Evolutionary conservation across 805 yeast genomes (phyloP).

Genomic region (Yamadazyma laniorum): DNA sequence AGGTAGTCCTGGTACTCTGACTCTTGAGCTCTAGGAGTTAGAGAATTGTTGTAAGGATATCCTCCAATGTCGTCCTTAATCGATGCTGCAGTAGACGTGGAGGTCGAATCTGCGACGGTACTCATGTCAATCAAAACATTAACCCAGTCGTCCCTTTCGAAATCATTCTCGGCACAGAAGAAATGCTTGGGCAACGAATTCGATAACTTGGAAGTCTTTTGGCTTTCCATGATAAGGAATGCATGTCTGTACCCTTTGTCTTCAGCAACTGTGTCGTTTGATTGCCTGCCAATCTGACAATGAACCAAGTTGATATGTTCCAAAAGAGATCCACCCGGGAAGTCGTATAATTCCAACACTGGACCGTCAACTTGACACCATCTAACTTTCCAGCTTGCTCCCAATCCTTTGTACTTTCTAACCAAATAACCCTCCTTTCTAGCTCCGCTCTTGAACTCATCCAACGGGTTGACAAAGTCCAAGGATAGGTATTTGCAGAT

Average conservation of each 20-base stretch:
- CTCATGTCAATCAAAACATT: conserved; percentile 35
- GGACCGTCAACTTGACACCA: conserved; percentile 68
- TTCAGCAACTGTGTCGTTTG: conserved; percentile 40
- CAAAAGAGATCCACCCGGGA: conserved; percentile 50
- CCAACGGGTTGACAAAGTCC: conserved; percentile 61
- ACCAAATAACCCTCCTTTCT: conserved; percentile 64
- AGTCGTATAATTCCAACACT: conserved; percentile 53
- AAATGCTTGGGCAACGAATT: conserved; percentile 50
- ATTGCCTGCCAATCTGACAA: conserved; percentile 57
- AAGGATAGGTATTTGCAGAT: conserved; percentile 67
- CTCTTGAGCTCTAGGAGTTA: conserved; percentile 9
- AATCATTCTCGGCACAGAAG: conserved; percentile 76
- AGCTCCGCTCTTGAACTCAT: conserved; percentile 51
- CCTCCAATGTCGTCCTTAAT: conserved; percentile 5
- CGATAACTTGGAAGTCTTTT: conserved; percentile 31
- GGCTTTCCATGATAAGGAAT: conserved; percentile 51
- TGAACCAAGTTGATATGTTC: conserved; percentile 52
- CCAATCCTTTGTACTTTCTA: conserved; percentile 63
- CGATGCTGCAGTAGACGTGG: conserved; percentile 7
- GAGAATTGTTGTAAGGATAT: background rate
- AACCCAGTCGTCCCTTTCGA: conserved; percentile 75
- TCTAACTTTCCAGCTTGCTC: conserved; percentile 63
- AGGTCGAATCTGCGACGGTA: conserved; percentile 1
- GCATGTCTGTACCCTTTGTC: conserved; percentile 58
- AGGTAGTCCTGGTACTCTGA: conserved; percentile 17